phyloP scores from a whole-genome alignment of 2,329 filamentous ascomycete species.

The Diplocarpon mali region DNA sequence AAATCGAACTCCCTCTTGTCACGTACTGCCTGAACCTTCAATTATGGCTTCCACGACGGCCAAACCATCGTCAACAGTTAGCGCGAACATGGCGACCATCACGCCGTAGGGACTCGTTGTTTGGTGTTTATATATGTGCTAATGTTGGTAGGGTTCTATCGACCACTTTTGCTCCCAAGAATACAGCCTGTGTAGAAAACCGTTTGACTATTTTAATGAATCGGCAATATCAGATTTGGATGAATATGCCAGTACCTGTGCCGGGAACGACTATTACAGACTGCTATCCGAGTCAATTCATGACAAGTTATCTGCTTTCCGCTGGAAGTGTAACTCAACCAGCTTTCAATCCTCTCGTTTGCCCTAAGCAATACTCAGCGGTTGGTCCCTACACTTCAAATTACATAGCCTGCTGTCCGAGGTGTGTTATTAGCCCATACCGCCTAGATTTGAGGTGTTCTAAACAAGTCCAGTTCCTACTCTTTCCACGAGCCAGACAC shows the following conservation, averaged over 20 bases:
- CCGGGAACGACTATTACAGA: slow-evolving; percentile 16
- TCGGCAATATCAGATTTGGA: slow-evolving; percentile 18
- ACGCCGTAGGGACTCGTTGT: background rate
- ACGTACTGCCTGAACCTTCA: background rate
- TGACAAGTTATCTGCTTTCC: slow-evolving; percentile 11
- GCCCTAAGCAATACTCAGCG: slow-evolving; percentile 14
- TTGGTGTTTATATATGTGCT: too few relatives aligned
- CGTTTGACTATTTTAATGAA: slow-evolving; percentile 19
- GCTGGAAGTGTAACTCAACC: slow-evolving; percentile 15
- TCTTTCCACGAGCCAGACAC: slow-evolving; percentile 10
- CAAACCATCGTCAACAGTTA: background rate
- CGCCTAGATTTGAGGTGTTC: too few relatives aligned
- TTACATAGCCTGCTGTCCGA: slow-evolving; percentile 23
- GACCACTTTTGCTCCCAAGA: slow-evolving; percentile 11
- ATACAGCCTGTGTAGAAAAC: slow-evolving; percentile 17
- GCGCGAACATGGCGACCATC: background rate
- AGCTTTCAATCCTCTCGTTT: slow-evolving; percentile 18
- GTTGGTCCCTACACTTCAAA: slow-evolving; percentile 17
- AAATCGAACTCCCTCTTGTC: background rate
- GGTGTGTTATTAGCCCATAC: slow-evolving; percentile 6
- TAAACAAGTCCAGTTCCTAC: slow-evolving; percentile 10
- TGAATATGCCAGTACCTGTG: slow-evolving; percentile 17
- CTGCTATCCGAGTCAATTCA: slow-evolving; percentile 20
- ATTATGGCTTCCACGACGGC: background rate
- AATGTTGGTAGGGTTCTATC: slow-evolving; percentile 2